Evolutionary conservation across 768 basidiomycete genomes (phyloP), one percentile per base, ranked within the genome.

Genomic region (Epithele typhae): DNA sequence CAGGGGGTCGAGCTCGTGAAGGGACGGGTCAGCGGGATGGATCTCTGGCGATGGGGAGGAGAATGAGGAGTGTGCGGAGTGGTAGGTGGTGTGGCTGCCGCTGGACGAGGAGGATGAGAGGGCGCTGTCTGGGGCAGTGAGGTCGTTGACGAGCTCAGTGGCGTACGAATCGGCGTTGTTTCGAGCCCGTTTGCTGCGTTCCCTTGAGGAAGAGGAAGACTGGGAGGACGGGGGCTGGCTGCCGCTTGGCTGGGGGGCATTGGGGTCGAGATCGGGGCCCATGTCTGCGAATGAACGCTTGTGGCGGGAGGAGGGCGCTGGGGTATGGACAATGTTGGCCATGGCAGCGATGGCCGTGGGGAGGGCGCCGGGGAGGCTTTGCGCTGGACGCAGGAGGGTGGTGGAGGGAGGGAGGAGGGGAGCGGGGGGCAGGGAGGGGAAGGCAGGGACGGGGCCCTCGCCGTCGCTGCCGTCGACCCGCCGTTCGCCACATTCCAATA

Each of bases 261-360:
- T 34, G 14, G 46, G 37, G 40, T 18, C 43, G 22, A 11, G 25
- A 6, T 49, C 52, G 3, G 45, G 42, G 19, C 42, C 48, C 10
- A 54, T 39, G 34, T 49, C 48, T 25, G 49, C 52, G 37, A 34
- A 54, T 15, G 48, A 33, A 22, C 52, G 52, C 32, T 54, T 54
- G 37, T 54, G 45, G 5, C 48, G 25, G 2, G 38, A 33, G 32
- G 45, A 45, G 23, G 25, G 22, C 2, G 36, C 25, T 4, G 25
- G 37, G 8, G 14, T 14, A 30, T 14, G 27, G 27, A 30, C 27
- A 30, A 14, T 14, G 27, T 30, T 14, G 8, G 27, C 27, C 27
- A 30, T 30, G 27, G 27, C 27, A 14, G 27, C 8, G n/a, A n/a
- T n/a, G n/a, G n/a, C n/a, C n/a, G n/a, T n/a, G n/a, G n/a, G n/a